Conservation (phyloP, 2,329 filamentous ascomycete species). For the Nemania diffusa region DNA sequence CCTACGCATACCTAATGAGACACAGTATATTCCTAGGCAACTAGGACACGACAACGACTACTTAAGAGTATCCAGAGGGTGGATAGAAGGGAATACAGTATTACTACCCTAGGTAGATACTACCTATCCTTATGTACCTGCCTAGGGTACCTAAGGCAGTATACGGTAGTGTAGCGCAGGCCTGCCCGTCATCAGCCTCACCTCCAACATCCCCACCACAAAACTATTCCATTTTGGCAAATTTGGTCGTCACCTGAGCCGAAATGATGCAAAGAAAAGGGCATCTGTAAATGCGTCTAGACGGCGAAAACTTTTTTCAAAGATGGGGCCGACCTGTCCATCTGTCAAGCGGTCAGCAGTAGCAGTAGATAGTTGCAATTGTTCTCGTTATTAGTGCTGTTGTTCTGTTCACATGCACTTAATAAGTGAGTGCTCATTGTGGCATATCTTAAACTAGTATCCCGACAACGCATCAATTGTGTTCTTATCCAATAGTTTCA, state of each 20-base stretch:
- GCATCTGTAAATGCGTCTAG: neutral
- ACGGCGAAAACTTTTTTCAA: slow-evolving; percentile 8
- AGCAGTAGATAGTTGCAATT: neutral
- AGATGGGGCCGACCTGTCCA: neutral
- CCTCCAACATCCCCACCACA: slow-evolving; percentile 21
- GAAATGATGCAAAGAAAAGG: slow-evolving; percentile 19
- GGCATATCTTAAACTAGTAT: neutral
- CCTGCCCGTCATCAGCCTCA: slow-evolving; percentile 38
- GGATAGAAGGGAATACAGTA: neutral
- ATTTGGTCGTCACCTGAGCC: slow-evolving; percentile 34
- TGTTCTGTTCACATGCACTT: neutral
- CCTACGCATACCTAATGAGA: too few species aligned
- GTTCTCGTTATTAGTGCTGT: neutral
- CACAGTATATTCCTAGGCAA: too few species aligned
- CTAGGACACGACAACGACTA: too few species aligned
- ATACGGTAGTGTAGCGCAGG: neutral
- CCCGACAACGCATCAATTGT: slow-evolving; percentile 1
- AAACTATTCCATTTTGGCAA: slow-evolving; percentile 27
- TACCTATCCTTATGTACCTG: neutral
- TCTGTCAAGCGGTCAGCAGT: neutral
- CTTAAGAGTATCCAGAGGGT: neutral
- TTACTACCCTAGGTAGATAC: too few species aligned
- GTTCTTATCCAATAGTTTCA: neutral
- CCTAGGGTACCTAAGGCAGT: neutral
- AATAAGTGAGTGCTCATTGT: neutral